Percentiles rank a stretch among this genome's conserved stretches.
phyloP scores from a whole-genome alignment of 1,284 basidiomycete species.

The Lignosus rhinocerotis region DNA sequence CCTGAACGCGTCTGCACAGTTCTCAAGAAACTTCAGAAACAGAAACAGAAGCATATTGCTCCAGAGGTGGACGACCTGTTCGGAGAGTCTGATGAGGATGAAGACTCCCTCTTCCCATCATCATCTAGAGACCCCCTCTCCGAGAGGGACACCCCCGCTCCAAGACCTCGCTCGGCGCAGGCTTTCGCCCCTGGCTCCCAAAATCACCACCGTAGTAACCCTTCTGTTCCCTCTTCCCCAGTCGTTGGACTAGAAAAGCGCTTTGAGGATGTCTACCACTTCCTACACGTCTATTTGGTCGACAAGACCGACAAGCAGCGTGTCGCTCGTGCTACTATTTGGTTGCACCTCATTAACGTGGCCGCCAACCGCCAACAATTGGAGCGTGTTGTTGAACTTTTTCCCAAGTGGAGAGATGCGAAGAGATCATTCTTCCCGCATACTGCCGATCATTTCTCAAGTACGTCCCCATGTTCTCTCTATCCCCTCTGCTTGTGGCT shows the following conservation, averaged over 20 bases:
- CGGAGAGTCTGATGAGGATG: neutral
- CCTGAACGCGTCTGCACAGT: slow-evolving; percentile 10
- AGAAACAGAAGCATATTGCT: slow-evolving; percentile 4
- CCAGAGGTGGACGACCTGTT: neutral
- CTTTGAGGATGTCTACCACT: slow-evolving; percentile 29
- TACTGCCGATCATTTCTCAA: slow-evolving; percentile 45
- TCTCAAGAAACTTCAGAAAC: slow-evolving; percentile 19
- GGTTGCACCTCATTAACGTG: slow-evolving; percentile 49
- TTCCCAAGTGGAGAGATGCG: slow-evolving; percentile 49
- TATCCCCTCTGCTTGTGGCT: neutral
- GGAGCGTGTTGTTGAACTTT: slow-evolving; percentile 40
- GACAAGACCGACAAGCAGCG: neutral
- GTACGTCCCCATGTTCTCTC: slow-evolving; percentile 38
- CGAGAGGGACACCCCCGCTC: neutral
- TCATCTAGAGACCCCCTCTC: slow-evolving; percentile 21
- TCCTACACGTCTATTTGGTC: slow-evolving; percentile 27
- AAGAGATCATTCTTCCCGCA: slow-evolving; percentile 38
- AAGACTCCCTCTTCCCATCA: neutral
- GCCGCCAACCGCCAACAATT: slow-evolving; percentile 48
- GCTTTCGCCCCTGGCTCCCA: neutral
- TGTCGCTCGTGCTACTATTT: slow-evolving; percentile 36
- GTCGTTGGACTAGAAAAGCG: slow-evolving; percentile 19
- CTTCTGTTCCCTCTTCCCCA: slow-evolving; percentile 1
- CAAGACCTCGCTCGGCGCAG: neutral
- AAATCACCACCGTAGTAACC: neutral